Conservation (phyloP, 2,329 filamentous ascomycete genomes). For the Diaporthe citrichinensis region DNA sequence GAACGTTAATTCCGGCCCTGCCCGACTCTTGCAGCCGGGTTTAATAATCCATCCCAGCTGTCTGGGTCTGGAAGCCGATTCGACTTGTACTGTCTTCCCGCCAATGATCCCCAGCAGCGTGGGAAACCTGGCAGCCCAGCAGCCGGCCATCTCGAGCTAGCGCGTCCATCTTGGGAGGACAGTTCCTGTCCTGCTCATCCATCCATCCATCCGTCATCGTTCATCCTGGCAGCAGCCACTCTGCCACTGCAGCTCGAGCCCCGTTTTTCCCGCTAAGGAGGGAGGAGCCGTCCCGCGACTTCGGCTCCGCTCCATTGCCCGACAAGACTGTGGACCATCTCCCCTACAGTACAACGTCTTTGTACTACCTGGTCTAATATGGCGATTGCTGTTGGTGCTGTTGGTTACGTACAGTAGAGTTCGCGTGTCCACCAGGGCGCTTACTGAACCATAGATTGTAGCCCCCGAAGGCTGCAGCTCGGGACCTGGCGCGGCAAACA, state of each 20-base stretch:
- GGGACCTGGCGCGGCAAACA: conserved; percentile 22
- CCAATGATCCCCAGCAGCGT: too few species aligned
- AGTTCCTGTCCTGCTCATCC: not conserved
- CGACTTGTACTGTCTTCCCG: not conserved
- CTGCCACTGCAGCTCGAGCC: conserved; percentile 11
- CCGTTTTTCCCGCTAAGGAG: conserved; percentile 26
- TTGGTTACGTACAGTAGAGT: not conserved
- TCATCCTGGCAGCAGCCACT: conserved; percentile 4
- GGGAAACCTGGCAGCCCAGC: not conserved
- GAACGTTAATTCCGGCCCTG: not conserved
- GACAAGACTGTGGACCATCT: conserved; percentile 4
- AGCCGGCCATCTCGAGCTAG: not conserved
- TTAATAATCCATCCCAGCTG: not conserved
- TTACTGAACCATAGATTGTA: not conserved
- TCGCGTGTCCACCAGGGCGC: conserved; percentile 25
- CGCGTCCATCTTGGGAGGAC: not conserved
- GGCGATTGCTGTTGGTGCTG: not conserved
- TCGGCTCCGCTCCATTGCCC: conserved; percentile 12
- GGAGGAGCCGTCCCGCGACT: conserved; percentile 27
- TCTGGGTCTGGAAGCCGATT: not conserved
- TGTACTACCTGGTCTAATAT: not conserved
- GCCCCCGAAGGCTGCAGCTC: conserved; percentile 1
- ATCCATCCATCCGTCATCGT: conserved; percentile 9
- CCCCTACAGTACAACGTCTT: not conserved
- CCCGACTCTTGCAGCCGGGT: not conserved